Percentiles rank a stretch among this genome's conserved stretches.
Evolutionary conservation across 2,329 filamentous ascomycete species (phyloP).

Genomic region (Trichoderma brevicompactum): DNA sequence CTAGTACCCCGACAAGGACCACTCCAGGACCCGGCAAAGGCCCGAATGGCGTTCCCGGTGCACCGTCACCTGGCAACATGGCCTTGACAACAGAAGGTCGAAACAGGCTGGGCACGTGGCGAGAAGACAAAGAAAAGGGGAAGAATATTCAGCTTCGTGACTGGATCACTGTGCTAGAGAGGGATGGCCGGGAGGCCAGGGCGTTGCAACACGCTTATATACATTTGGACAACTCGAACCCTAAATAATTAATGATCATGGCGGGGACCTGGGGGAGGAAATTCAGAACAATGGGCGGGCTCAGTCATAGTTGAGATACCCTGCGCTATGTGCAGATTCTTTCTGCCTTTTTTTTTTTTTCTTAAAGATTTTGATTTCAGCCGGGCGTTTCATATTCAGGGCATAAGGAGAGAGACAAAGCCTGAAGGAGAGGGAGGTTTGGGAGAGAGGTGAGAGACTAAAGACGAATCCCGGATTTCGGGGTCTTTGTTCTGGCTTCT

Average conservation of each 20-base stretch:
- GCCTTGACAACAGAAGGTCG: slow-evolving; percentile 61
- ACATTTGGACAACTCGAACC: slow-evolving; percentile 55
- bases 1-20: slow-evolving; percentile 54
- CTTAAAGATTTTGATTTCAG: slow-evolving; percentile 33
- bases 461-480: not conserved
- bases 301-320: slow-evolving; percentile 37
- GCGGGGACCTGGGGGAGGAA: slow-evolving; percentile 28
- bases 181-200: slow-evolving; percentile 70
- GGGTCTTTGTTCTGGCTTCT: not conserved
- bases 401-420: slow-evolving; percentile 6
- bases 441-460: not conserved
- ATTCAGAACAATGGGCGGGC: slow-evolving; percentile 27
- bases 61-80: slow-evolving; percentile 40
- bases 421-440: not conserved
- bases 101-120: slow-evolving; percentile 71
- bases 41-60: slow-evolving; percentile 40
- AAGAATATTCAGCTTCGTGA: slow-evolving; percentile 83
- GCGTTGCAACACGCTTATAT: slow-evolving; percentile 64
- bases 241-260: slow-evolving; percentile 41
- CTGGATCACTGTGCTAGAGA: slow-evolving; percentile 77
- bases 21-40: slow-evolving; percentile 42
- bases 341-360: slow-evolving; percentile 35
- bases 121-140: slow-evolving; percentile 78
- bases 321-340: slow-evolving; percentile 36
- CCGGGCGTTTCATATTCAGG: slow-evolving; percentile 30